phyloP scores from a whole-genome alignment of 345 rosid species.

The Heritiera littoralis region DNA sequence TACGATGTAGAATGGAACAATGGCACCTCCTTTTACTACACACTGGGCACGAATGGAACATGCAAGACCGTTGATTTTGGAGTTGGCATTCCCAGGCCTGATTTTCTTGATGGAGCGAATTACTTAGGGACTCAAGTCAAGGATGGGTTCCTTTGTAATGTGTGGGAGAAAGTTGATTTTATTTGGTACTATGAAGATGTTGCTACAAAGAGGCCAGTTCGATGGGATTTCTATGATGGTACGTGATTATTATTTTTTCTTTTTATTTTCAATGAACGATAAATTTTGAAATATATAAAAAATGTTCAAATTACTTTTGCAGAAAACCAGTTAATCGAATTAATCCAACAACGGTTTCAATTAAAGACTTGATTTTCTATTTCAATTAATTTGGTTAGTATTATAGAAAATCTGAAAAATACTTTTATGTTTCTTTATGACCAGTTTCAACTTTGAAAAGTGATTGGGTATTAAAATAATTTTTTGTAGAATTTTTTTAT shows the following conservation, averaged over 20 bases:
- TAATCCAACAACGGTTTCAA: neutral
- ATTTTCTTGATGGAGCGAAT: slow-evolving; percentile 40
- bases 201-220: slow-evolving; percentile 30
- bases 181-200: slow-evolving; percentile 45
- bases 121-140: slow-evolving; percentile 34
- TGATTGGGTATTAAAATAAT: too few relatives aligned
- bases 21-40: slow-evolving; percentile 42
- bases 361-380: too few relatives aligned
- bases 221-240: slow-evolving; percentile 42
- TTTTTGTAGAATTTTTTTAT: too few relatives aligned
- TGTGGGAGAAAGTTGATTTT: slow-evolving; percentile 47
- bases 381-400: too few relatives aligned
- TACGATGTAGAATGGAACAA: slow-evolving; percentile 43
- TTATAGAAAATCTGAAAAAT: too few relatives aligned
- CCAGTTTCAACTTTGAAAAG: too few relatives aligned
- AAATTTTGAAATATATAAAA: neutral
- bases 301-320: neutral
- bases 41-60: slow-evolving; percentile 13
- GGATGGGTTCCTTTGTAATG: slow-evolving; percentile 43
- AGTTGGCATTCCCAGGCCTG: slow-evolving; percentile 44
- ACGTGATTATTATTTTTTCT: neutral
- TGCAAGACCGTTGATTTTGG: slow-evolving; percentile 28
- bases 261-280: neutral
- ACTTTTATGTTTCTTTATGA: too few relatives aligned
- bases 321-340: neutral